Evolutionary conservation across 2,329 filamentous ascomycete species (phyloP), one percentile per base, ranked within the genome.

Genomic region (Pseudogymnoascus sp.): DNA sequence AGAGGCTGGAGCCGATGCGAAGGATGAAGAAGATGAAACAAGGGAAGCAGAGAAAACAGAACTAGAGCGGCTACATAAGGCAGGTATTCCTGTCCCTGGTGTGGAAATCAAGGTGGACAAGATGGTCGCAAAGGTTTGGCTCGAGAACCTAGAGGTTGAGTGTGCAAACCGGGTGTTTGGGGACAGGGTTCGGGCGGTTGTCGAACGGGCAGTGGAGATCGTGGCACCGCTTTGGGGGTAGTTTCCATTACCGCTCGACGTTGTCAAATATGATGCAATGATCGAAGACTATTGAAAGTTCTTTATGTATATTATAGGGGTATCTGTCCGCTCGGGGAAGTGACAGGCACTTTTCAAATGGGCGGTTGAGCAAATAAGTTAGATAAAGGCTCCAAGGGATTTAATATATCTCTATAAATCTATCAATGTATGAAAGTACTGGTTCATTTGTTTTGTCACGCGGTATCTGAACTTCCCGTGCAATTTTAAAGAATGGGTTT

Each of bases 111-210:
- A 83, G 69, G 88, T 97, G 3, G 93, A 97, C 69, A 94, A 90
- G 76, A 87, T 92, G 75, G 80, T 88, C 60, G 94, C 93, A 5
- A 89, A 85, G 64, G 87, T 99, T 5, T 97, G 93, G 92, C 78
- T 99, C 39, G 94, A 97, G 79, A 85, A 89, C 67, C 75, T 97
- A 47, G 91, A 96, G 68, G 89, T 99, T 4, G 94, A 97, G 74
- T 95, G 91, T 73, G 77, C 77, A 61, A 91, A 91, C 66, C 84
- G 85, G 65, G 84, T 90, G 15, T 83, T 96, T 70, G 86, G 86
- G 54, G 93, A 96, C 73, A 81, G 94, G 63, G 90, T 99, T 4
- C 83, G 88, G 68, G 91, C 90, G 1, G 91, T 99, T 7, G 89
- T 97, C 9, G 93, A 97, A 74, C 82, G 92, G 66, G 92, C 89